phyloP scores from a whole-genome alignment of 1,139 yeast species.

The Suhomyces choctaworum region DNA sequence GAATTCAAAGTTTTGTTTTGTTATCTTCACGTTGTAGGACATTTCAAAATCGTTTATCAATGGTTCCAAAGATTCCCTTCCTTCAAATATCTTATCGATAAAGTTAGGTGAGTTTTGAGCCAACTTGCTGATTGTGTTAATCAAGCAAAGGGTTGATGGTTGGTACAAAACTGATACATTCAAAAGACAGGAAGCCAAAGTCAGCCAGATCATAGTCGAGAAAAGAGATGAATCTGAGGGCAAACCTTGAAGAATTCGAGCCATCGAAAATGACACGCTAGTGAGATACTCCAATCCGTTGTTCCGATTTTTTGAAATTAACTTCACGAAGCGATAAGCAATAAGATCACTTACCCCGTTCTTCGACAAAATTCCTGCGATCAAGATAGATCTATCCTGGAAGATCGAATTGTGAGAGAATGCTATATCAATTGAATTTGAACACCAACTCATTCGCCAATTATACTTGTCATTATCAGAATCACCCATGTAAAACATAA shows the following conservation, averaged over 20 bases:
- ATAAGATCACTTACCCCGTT: constrained; percentile 63
- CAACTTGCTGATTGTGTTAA: constrained; percentile 30
- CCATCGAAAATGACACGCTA: constrained; percentile 47
- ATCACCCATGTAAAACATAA: constrained; percentile 48
- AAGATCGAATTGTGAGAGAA: constrained; percentile 60
- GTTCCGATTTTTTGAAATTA: constrained; percentile 31
- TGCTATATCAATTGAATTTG: constrained; percentile 66
- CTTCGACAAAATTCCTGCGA: constrained; percentile 69
- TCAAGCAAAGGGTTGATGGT: constrained; percentile 50
- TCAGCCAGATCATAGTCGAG: constrained; percentile 66
- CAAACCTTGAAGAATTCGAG: constrained; percentile 65
- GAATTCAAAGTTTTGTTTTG: constrained; percentile 53
- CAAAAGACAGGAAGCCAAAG: constrained; percentile 40
- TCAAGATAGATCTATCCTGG: constrained; percentile 70
- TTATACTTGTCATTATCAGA: constrained; percentile 50
- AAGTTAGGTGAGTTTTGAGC: constrained; percentile 25
- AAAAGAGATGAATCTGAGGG: constrained; percentile 54
- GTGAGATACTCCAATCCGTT: constrained; percentile 38
- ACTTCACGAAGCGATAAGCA: constrained; percentile 47
- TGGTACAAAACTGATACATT: constrained; percentile 48
- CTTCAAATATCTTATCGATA: constrained; percentile 36
- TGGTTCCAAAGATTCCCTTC: constrained; percentile 42
- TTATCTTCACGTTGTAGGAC: constrained; percentile 42
- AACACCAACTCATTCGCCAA: constrained; percentile 73
- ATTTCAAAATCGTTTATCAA: constrained; percentile 49